Conservation (phyloP, 495 filamentous ascomycete species). For the Neurospora discreta region DNA sequence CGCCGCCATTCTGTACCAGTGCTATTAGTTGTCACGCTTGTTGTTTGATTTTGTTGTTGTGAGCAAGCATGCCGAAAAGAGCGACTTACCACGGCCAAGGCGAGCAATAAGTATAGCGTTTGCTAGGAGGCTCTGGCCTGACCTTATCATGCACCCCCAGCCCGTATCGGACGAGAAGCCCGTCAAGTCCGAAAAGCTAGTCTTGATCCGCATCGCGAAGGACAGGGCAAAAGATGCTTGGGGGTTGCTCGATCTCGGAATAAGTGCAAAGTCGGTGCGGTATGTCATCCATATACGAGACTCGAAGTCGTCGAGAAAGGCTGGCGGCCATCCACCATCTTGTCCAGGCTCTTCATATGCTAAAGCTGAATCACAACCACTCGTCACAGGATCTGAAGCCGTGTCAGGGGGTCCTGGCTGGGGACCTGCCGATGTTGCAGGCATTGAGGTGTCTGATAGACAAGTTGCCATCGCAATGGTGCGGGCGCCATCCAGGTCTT, state of each 20-base stretch:
- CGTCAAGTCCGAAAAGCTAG: constrained; percentile 62
- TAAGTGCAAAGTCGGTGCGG: constrained; percentile 73
- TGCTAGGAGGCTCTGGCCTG: constrained; percentile 84
- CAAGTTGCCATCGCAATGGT: background rate
- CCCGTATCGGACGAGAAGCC: constrained; percentile 92
- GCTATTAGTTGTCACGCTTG: constrained; percentile 12
- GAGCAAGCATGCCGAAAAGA: background rate
- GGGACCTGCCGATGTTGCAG: constrained; percentile 7
- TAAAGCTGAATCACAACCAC: constrained; percentile 39
- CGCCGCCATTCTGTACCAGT: constrained; percentile 63
- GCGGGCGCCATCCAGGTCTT: constrained; percentile 12
- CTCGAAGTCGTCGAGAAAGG: constrained; percentile 88
- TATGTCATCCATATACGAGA: constrained; percentile 96
- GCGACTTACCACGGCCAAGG: constrained; percentile 66
- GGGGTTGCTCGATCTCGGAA: constrained; percentile 65
- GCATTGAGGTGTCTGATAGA: background rate
- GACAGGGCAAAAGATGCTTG: constrained; percentile 63
- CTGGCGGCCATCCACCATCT: constrained; percentile 68
- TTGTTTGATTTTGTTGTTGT: background rate
- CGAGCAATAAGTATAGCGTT: constrained; percentile 63
- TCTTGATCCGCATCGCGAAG: constrained; percentile 74
- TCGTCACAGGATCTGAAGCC: constrained; percentile 33
- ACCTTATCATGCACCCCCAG: constrained; percentile 99
- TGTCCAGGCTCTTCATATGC: constrained; percentile 35
- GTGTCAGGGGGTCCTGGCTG: constrained; percentile 23